Evolutionary conservation across 768 basidiomycete genomes (phyloP).

Genomic region (Postia placenta): DNA sequence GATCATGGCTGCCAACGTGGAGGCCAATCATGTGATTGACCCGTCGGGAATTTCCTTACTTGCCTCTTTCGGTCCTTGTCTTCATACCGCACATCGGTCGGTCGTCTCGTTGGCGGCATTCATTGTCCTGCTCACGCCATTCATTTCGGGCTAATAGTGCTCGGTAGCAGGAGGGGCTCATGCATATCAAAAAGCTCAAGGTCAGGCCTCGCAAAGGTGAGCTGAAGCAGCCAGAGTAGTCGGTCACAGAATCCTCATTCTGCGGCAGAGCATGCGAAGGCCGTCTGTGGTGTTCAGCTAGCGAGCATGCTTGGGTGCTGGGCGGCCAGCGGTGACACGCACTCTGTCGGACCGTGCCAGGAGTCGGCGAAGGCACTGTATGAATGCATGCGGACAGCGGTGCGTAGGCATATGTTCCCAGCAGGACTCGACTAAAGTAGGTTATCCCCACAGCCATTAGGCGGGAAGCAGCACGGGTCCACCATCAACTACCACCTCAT

Average conservation of each 20-base stretch:
- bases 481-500: slow-evolving; percentile 90
- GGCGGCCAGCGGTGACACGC: slow-evolving; percentile 66
- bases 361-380: slow-evolving; percentile 56
- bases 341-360: slow-evolving; percentile 48
- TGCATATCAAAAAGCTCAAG: slow-evolving; percentile 73
- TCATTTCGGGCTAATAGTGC: neutral
- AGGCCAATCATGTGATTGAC: slow-evolving; percentile 4
- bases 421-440: neutral
- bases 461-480: slow-evolving; percentile 60
- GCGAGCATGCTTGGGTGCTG: slow-evolving; percentile 81
- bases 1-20: slow-evolving; percentile 2
- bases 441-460: slow-evolving; percentile 46
- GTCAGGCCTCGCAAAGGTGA: slow-evolving; percentile 75
- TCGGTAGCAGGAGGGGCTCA: slow-evolving; percentile 7
- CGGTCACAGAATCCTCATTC: neutral
- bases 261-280: neutral
- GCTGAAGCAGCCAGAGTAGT: neutral
- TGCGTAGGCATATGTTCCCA: slow-evolving; percentile 34
- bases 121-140: neutral
- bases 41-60: slow-evolving; percentile 2
- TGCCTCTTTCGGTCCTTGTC: neutral
- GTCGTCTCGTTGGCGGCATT: neutral
- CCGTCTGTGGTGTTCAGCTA: slow-evolving; percentile 50
- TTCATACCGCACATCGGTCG: neutral
- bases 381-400: slow-evolving; percentile 82